Conservation (phyloP, 352 stramenopile genomes). For the Globisporangium uncinulatum region DNA sequence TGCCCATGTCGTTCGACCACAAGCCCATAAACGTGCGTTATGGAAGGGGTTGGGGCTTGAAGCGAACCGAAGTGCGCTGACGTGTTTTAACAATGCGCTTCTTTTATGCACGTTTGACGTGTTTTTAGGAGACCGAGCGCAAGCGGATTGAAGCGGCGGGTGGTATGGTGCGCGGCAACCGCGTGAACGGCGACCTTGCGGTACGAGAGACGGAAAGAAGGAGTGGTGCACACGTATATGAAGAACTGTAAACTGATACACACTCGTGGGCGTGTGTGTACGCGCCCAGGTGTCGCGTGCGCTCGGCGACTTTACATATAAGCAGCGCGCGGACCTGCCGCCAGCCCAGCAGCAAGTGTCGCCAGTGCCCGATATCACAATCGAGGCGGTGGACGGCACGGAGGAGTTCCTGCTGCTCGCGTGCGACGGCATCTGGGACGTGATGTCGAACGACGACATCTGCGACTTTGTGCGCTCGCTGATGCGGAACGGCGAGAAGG, state of each 20-base stretch:
- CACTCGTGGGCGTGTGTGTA: not conserved
- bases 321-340: slow-evolving; percentile 45
- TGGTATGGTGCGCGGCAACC: slow-evolving; percentile 66
- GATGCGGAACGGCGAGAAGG: slow-evolving; percentile 57
- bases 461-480: slow-evolving; percentile 81
- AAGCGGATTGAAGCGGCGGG: slow-evolving; percentile 68
- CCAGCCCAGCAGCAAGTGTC: slow-evolving; percentile 77
- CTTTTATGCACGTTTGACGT: slow-evolving; percentile 1
- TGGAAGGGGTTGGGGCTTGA: not conserved
- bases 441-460: slow-evolving; percentile 89
- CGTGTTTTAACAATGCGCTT: slow-evolving; percentile 7
- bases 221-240: not conserved
- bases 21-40: slow-evolving; percentile 83
- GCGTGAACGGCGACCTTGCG: slow-evolving; percentile 77
- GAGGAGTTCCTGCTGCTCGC: slow-evolving; percentile 91
- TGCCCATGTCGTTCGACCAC: slow-evolving; percentile 88
- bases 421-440: slow-evolving; percentile 93
- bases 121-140: slow-evolving; percentile 44
- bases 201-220: slow-evolving; percentile 17
- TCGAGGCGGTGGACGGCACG: slow-evolving; percentile 65
- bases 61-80: slow-evolving; percentile 20
- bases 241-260: not conserved
- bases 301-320: slow-evolving; percentile 80
- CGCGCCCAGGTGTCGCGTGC: slow-evolving; percentile 61
- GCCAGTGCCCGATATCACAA: slow-evolving; percentile 84